These are phyloP conservation scores for Strobilomyces echinocephalus DNA, from an alignment of 768 basidiomycete species.

Conservation along the genomic window DNA sequence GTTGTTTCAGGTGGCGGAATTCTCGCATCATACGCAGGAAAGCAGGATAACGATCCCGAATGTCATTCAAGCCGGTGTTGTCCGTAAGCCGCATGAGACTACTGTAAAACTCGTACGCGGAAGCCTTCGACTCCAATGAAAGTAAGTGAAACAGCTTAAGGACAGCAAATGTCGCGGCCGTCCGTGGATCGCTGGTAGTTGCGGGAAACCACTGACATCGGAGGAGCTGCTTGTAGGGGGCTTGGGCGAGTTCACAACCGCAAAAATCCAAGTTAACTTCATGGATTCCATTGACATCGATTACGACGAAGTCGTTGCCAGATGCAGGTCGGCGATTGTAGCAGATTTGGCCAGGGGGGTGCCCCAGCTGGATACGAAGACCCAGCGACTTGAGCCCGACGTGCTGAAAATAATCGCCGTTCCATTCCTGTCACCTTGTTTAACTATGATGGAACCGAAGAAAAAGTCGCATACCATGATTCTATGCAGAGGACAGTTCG, in stretches of 20 bases:
- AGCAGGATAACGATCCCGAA: neutral
- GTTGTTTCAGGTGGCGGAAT: neutral
- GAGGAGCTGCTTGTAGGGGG: neutral
- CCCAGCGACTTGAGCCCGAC: no score
- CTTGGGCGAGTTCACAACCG: neutral
- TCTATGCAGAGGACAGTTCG: no score
- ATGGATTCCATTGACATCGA: neutral
- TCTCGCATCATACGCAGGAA: neutral
- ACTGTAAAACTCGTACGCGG: neutral
- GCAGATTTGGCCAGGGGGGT: neutral
- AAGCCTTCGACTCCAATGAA: neutral
- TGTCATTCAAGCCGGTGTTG: neutral
- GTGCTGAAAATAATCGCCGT: no score
- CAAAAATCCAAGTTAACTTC: neutral
- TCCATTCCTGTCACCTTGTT: no score
- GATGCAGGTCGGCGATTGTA: neutral
- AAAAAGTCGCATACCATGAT: no score
- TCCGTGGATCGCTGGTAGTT: neutral
- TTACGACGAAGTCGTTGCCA: neutral
- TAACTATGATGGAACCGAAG: no score
- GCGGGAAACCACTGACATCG: neutral
- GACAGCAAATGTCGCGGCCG: neutral
- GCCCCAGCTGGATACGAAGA: neutral
- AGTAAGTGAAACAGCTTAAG: neutral
- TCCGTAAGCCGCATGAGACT: rapidly evolving